Evolutionary conservation across 106 monocot genomes (phyloP).

Genomic region (Acanthochlamys bracteata): DNA sequence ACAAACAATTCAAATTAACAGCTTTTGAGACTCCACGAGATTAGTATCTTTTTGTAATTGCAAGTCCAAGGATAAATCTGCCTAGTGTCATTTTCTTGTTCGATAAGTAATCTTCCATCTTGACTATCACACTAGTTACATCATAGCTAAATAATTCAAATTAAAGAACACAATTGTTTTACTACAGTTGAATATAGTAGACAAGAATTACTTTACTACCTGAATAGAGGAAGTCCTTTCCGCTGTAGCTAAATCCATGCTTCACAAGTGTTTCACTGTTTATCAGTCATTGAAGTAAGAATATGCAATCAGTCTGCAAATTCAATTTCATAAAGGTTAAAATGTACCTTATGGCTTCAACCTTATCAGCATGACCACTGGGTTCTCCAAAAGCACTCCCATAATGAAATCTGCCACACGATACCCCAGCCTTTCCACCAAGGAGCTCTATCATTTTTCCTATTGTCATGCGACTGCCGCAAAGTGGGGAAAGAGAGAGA

Average conservation of each 20-base stretch:
- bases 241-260: constrained; percentile 75
- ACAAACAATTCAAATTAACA: no score
- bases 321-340: neutral
- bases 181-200: no score
- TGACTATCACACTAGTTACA: no score
- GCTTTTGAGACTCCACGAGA: no score
- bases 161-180: no score
- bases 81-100: no score
- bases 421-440: constrained; percentile 95
- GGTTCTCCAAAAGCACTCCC: constrained; percentile 99
- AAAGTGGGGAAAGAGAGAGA: neutral
- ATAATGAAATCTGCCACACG: constrained; percentile 86
- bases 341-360: constrained; percentile 85
- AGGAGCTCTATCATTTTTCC: constrained; percentile 99
- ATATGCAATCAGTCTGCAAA: no score
- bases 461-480: constrained; percentile 86
- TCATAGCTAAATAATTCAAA: no score
- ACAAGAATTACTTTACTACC: constrained; percentile 24
- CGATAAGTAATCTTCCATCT: no score
- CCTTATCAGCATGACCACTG: constrained; percentile 91
- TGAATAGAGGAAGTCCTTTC: constrained; percentile 77
- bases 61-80: no score
- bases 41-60: no score
- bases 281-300: neutral
- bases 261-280: constrained; percentile 54